Conservation (phyloP, 176 grass and related monocot species). For the Avena insularis region DNA sequence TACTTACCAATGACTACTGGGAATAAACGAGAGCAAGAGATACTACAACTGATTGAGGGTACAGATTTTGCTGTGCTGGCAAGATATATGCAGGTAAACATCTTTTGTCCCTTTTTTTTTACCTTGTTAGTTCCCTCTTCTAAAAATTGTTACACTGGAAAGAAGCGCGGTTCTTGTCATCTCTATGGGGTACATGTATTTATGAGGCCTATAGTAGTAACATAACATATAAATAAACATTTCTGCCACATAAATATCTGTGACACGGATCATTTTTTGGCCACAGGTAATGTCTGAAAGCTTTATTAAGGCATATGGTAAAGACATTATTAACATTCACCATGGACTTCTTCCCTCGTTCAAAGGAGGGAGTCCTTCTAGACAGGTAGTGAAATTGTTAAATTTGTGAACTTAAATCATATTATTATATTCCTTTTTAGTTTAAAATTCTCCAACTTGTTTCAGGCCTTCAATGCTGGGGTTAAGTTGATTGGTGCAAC, state of each 20-base stretch:
- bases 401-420: constrained; percentile 10
- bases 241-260: constrained; percentile 11
- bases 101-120: background rate
- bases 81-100: constrained; percentile 96
- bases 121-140: background rate
- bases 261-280: constrained; percentile 23
- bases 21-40: constrained; percentile 84
- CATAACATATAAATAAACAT: background rate
- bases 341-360: constrained; percentile 99
- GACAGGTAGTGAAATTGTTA: constrained; percentile 64
- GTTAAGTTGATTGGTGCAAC: constrained; percentile 97
- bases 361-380: constrained; percentile 87
- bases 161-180: background rate
- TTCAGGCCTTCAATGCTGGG: constrained; percentile 94
- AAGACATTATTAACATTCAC: constrained; percentile 97
- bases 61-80: constrained; percentile 94
- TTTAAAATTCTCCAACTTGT: constrained; percentile 23
- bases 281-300: constrained; percentile 70
- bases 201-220: background rate
- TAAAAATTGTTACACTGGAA: background rate
- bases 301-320: constrained; percentile 82
- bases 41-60: constrained; percentile 72
- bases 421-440: background rate
- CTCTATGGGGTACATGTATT: constrained; percentile 8
- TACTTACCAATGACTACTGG: constrained; percentile 69